Conservation (phyloP, 2,329 filamentous ascomycete species). For the Davidsoniella australis region DNA sequence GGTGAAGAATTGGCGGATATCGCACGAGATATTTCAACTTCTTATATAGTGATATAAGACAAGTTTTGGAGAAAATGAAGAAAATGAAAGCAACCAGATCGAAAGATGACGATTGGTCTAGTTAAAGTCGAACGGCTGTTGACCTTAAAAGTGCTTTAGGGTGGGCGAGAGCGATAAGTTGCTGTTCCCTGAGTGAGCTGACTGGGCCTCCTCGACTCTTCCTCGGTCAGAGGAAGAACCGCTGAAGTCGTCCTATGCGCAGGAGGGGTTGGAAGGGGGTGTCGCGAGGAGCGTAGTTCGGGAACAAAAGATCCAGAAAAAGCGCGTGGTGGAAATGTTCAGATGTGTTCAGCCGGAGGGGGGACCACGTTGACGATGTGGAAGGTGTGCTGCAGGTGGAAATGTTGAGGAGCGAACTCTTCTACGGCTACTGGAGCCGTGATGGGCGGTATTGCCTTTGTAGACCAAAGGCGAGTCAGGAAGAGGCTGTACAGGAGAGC, state of each 20-base stretch:
- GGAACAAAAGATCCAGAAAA: conserved; percentile 32
- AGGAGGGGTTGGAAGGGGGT: conserved; percentile 60
- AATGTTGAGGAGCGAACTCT: conserved; percentile 52
- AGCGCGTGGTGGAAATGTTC: conserved; percentile 29
- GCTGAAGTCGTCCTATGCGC: conserved; percentile 97
- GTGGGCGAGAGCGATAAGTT: conserved; percentile 87
- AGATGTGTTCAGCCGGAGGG: conserved; percentile 34
- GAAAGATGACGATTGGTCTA: conserved; percentile 3
- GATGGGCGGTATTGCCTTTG: conserved; percentile 42
- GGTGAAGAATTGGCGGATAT: not conserved
- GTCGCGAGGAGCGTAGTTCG: conserved; percentile 31
- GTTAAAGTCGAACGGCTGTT: not conserved
- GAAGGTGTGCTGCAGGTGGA: conserved; percentile 44
- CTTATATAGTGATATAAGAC: conserved; percentile 9
- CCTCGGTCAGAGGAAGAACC: conserved; percentile 99
- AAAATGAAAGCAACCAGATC: conserved; percentile 13
- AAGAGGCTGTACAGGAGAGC: conserved; percentile 6
- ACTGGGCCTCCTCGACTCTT: conserved; percentile 99
- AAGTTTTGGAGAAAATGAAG: conserved; percentile 13
- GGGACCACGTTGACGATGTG: conserved; percentile 51
- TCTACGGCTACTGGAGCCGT: conserved; percentile 48
- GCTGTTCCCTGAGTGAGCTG: conserved; percentile 79
- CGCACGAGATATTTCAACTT: conserved; percentile 5
- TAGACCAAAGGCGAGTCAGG: conserved; percentile 41
- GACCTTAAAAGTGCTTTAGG: conserved; percentile 56